Evolutionary conservation across 352 stramenopile species (phyloP), one percentile per base, ranked within the genome.

Genomic region (Phytophthora hibernalis): DNA sequence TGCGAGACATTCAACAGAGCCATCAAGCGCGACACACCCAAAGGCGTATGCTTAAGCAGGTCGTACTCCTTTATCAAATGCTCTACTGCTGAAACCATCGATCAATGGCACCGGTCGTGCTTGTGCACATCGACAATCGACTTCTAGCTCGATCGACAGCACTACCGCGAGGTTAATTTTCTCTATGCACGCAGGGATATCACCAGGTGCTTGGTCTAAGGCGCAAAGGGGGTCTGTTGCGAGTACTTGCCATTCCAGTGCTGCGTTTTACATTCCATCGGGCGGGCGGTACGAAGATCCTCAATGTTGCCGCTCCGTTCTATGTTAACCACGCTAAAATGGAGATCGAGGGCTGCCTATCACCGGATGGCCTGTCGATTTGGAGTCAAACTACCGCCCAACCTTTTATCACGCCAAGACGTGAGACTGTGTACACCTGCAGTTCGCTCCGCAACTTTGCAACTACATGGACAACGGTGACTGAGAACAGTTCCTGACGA

Each of bases 251-350:
- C 7, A 16, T 13, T 2, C 18, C 12, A 15, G 7, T 30, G 13
- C 42, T 15, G 8, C 54, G 42, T 53, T 48, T 10, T 47, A 47
- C 20, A 26, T 48, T 21, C 30, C 43, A 2, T 53, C 42, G 6
- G 13, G 30, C 11, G 21, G 30, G 2, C 28, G 53, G 7, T 26
- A 26, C 3, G 40, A 61, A 52, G 53, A 54, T n/a, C 13, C 12
- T 61, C 8, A 31, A 35, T 24, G 42, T 48, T 21, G 30, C 54
- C 1, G 54, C 54, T 44, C 54, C 47, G n/a, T 54, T 61, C 18
- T 35, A 6, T 13, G 20, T 35, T 7, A n/a, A n/a, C n/a, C n/a
- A n/a, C n/a, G n/a, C n/a, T n/a, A n/a, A 61, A 54, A 12, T 61
- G 54, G 18, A 53, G 30, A 20, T 61, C 0, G 54, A 61, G 9